Evolutionary conservation across 2,329 filamentous ascomycete genomes (phyloP), one percentile per base, ranked within the genome.

Genomic region (Fusarium armeniacum): DNA sequence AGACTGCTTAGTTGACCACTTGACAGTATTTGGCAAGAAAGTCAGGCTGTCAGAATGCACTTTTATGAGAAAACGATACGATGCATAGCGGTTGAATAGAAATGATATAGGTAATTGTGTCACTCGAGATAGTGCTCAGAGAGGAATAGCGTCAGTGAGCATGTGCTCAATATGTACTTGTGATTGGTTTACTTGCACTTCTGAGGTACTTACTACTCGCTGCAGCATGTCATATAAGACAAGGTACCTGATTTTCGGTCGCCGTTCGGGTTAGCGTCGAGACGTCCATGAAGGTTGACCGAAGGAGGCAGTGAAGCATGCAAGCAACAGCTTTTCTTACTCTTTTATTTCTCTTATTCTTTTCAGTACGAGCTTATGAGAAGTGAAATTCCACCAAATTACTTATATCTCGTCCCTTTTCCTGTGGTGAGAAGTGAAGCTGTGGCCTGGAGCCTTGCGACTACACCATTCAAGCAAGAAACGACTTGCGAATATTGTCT

Each of bases 231-330:
- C 33, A 41, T 43, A 22, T 2, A 35, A 64, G 13, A 1, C 4
- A 9, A 68, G 18, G 68, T 71, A 69, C 26, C 33, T 2, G 5
- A 11, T 9, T 32, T 15, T 75, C 73, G 73, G 73, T 75, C 66
- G 62, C 73, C 71, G 24, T 65, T 74, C 65, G 38, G 73, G 73
- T 41, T 75, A 75, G 73, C 69, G 73, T 62, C 51, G 50, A 67
- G 52, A 57, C 50, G 57, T 64, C 72, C 65, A 56, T 75, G 70
- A 73, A 72, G 47, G 73, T 74, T 69, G 72, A 75, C 73, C 73
- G 73, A 75, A 52, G 49, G 72, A 73, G 66, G 45, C 54, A 60
- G 63, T 53, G 49, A 66, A 72, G 46, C 62, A 61, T 38, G 57
- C 55, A 57, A 45, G 57, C 55, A 57, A 60, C 55, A 59, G 52